Evolutionary conservation across 805 yeast species (phyloP), one percentile per base, ranked within the genome.

Genomic region (Wickerhamiella allomyrinae): DNA sequence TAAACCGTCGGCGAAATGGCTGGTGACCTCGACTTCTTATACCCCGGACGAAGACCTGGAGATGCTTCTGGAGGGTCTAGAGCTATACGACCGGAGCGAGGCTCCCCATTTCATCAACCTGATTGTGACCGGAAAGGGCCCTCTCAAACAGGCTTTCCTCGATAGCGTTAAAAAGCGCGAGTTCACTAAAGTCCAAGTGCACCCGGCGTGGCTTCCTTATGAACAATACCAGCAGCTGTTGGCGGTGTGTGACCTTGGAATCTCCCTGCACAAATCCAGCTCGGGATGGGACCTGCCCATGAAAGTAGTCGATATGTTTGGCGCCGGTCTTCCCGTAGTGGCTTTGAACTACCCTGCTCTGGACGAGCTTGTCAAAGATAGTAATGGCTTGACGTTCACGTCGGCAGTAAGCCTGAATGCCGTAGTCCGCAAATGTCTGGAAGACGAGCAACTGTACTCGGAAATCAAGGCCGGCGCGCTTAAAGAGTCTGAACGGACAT

Each of bases 91-190:
- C 39, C 40, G 48, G 29, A 41, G 40, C 3, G 37, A 46, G 31
- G 39, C 29, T 14, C 44, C 37, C 8, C 46, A 69, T 3, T 76
- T 77, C 1, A 54, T 87, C 1, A 58, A 76, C 29, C 72, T 85
- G 41, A 61, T 91, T n/a, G 79, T 91, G n/a, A 91, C 99, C 0
- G 99, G 99, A 0, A 89, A 87, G 57, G 99, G 99, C 0, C 97
- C 97, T 0, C 57, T 81, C 60, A 75, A 75, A 49, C 58, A 61
- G 2, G 62, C 70, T 17, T 80, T 78, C 51, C 55, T 72, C 22
- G 45, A 54, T 2, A 57, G 65, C 20, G 79, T 81, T 2, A 52
- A 62, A n/a, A 51, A 57, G 8, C 59, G 69, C 44, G 46, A 56
- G 3, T 67, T 74, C 57, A 49, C 63, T 2, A 67, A 71, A 31